Evolutionary conservation across 805 yeast genomes (phyloP).

Genomic region (Wickerhamiella parazyma): DNA sequence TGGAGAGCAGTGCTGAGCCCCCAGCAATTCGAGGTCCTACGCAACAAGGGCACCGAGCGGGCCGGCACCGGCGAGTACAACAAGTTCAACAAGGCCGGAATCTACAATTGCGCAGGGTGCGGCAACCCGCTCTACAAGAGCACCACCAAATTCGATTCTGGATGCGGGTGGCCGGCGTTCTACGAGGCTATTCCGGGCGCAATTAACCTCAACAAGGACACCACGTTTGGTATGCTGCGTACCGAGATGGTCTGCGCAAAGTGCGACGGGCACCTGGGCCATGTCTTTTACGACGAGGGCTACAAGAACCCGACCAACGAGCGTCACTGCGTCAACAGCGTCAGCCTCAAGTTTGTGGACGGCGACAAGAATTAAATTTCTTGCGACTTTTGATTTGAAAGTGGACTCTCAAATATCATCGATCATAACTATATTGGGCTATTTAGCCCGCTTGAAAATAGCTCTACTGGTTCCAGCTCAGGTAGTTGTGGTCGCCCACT

Average conservation of each 20-base stretch:
- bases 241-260: conserved; percentile 78
- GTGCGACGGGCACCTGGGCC: conserved; percentile 95
- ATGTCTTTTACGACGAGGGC: conserved; percentile 89
- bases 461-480: conserved; percentile 34
- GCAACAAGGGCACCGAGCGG: conserved; percentile 61
- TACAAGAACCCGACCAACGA: conserved; percentile 75
- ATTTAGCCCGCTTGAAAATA: too few species aligned
- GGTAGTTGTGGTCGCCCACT: conserved; percentile 65
- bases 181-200: conserved; percentile 80
- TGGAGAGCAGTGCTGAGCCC: conserved; percentile 75
- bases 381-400: too few species aligned
- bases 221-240: conserved; percentile 60
- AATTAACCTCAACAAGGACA: conserved; percentile 47
- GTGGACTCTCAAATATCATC: too few species aligned
- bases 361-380: too few species aligned
- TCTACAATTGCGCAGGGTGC: conserved; percentile 80
- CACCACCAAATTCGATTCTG: conserved; percentile 69
- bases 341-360: conserved; percentile 70
- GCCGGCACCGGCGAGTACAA: conserved; percentile 52
- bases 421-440: too few species aligned
- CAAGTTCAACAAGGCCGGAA: conserved; percentile 39
- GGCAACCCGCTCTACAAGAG: conserved; percentile 65
- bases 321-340: conserved; percentile 89
- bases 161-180: conserved; percentile 98
- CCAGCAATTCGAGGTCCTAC: conserved; percentile 61